Conservation (phyloP, 176 grass and related monocot species). For the Phragmites australis region DNA sequence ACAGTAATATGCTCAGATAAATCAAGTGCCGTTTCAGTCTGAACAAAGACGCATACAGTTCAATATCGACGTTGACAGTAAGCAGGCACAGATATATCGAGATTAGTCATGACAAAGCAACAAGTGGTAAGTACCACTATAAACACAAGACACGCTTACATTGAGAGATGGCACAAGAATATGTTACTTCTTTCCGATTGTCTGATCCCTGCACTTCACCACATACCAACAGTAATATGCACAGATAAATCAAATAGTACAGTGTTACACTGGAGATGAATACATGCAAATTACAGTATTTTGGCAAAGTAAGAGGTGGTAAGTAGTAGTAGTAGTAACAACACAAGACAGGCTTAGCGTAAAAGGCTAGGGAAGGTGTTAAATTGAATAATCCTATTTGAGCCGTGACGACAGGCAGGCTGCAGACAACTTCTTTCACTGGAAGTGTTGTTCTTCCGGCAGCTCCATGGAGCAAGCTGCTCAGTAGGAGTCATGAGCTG, state of each 20-base stretch:
- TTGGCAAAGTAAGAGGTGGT: conserved; percentile 33
- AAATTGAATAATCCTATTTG: conserved; percentile 54
- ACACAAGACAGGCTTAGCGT: conserved; percentile 35
- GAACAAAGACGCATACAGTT: background rate
- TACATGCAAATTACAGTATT: conserved; percentile 45
- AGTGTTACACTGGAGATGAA: too few species aligned
- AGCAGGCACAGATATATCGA: background rate
- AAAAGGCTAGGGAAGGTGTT: conserved; percentile 44
- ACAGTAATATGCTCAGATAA: background rate
- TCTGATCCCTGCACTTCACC: background rate
- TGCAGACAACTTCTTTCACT: conserved; percentile 14
- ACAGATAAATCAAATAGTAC: conserved; percentile 51
- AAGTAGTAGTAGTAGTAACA: conserved; percentile 18
- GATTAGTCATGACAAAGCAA: background rate
- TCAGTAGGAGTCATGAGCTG: conserved; percentile 43
- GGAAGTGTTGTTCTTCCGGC: conserved; percentile 22
- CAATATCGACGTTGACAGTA: background rate
- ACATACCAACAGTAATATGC: conserved; percentile 45
- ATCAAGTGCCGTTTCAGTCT: background rate
- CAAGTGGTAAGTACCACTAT: background rate
- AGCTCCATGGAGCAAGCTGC: background rate
- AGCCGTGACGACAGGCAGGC: conserved; percentile 17
- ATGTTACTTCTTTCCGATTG: conserved; percentile 15
- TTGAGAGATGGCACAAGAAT: background rate
- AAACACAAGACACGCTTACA: background rate